phyloP scores from a whole-genome alignment of 768 basidiomycete species.

The Dacryopinax primogenitus region DNA sequence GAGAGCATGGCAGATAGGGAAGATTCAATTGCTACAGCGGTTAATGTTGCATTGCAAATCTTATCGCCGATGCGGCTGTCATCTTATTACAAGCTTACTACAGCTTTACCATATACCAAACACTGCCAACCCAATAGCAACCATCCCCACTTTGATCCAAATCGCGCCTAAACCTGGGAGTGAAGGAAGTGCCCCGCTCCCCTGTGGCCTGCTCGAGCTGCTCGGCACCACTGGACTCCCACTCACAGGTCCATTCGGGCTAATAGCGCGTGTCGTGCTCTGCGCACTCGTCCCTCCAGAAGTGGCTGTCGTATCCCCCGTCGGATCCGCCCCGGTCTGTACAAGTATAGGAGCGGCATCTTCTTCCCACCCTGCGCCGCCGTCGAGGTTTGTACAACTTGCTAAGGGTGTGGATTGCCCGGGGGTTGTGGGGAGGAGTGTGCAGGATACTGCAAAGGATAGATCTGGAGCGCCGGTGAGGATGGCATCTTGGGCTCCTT shows the following conservation, averaged over 20 bases:
- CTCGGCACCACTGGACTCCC: constrained; percentile 4
- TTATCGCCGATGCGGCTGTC: too few species aligned
- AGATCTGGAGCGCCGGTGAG: constrained; percentile 26
- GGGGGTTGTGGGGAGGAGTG: constrained; percentile 3
- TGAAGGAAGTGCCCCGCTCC: neutral
- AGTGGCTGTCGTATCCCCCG: neutral
- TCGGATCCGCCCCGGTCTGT: neutral
- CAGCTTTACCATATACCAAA: too few species aligned
- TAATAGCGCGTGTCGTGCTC: neutral
- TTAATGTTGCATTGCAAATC: too few species aligned
- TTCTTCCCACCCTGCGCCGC: constrained; percentile 1
- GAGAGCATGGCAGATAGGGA: too few species aligned
- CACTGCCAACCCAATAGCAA: neutral
- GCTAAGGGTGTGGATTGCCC: neutral
- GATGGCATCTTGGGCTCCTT: constrained; percentile 32
- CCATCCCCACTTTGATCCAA: neutral
- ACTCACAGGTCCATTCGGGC: neutral
- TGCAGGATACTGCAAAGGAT: neutral
- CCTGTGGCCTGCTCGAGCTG: neutral
- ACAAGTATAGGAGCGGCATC: neutral
- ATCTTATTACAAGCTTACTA: too few species aligned
- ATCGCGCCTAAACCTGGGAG: neutral
- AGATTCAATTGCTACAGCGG: too few species aligned
- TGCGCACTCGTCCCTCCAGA: neutral
- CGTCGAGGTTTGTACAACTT: neutral